These are phyloP conservation scores for Oleoguttula mirabilis DNA, from an alignment of 495 filamentous ascomycete genomes.

Conservation along the genomic window DNA sequence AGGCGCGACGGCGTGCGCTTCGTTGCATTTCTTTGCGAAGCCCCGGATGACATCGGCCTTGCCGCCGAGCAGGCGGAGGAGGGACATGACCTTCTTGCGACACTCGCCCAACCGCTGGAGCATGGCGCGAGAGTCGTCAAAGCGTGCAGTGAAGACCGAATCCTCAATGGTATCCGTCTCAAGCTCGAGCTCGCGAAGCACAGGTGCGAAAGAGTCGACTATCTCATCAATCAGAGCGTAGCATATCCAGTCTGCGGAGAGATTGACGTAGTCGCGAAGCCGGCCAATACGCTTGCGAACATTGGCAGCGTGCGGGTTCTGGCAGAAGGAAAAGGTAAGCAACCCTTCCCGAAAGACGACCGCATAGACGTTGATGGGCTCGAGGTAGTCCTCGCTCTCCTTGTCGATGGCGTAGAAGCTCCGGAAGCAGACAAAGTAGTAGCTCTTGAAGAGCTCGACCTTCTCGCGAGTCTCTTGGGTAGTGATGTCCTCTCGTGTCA, in stretches of 20 bases:
- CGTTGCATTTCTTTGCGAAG: constrained; percentile 96
- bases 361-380: constrained; percentile 91
- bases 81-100: constrained; percentile 85
- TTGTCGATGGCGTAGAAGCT: constrained; percentile 79
- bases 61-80: constrained; percentile 85
- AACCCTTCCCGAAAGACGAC: constrained; percentile 94
- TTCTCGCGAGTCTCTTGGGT: constrained; percentile 94
- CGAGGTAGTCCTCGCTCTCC: constrained; percentile 61
- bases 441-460: constrained; percentile 91
- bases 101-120: constrained; percentile 77
- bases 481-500: constrained; percentile 89
- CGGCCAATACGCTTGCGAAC: constrained; percentile 86
- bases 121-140: constrained; percentile 75
- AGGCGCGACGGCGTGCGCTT: constrained; percentile 86
- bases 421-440: constrained; percentile 96
- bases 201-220: constrained; percentile 85
- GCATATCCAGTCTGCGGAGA: constrained; percentile 96
- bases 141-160: constrained; percentile 77
- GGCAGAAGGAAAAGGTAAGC: constrained; percentile 80
- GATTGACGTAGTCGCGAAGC: constrained; percentile 81
- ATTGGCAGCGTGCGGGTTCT: constrained; percentile 70
- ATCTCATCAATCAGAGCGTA: constrained; percentile 99
- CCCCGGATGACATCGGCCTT: constrained; percentile 96
- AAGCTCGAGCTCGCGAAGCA: constrained; percentile 70
- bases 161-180: constrained; percentile 93